These are phyloP conservation scores for Rhododendron henanense DNA, from an alignment of 148 eudicot genomes.

Conservation along the genomic window DNA sequence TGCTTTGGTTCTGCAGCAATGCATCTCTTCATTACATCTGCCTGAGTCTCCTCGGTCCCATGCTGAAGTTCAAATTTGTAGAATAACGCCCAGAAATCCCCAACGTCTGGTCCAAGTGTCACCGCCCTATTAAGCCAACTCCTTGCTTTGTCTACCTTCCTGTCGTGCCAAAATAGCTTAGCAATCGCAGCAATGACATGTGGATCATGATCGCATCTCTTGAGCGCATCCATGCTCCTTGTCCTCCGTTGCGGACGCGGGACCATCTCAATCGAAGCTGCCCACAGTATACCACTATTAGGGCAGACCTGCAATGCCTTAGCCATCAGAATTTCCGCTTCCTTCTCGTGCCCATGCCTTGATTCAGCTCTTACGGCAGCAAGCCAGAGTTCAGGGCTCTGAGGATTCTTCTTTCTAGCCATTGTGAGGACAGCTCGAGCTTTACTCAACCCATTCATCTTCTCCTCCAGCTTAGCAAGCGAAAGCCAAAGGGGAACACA, in stretches of 20 bases:
- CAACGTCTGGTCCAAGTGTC: constrained; percentile 79
- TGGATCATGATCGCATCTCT: constrained; percentile 72
- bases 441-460: constrained; percentile 74
- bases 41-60: constrained; percentile 76
- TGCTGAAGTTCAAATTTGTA: constrained; percentile 85
- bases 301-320: constrained; percentile 96
- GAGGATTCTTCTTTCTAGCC: constrained; percentile 86
- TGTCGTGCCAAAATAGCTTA: constrained; percentile 86
- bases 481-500: constrained; percentile 89
- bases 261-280: constrained; percentile 81
- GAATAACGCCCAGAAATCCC: constrained; percentile 89
- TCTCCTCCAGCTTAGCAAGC: constrained; percentile 81
- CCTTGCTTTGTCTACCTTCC: constrained; percentile 92
- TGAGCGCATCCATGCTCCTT: constrained; percentile 71
- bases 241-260: constrained; percentile 87
- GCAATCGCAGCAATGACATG: constrained; percentile 80
- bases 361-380: constrained; percentile 82
- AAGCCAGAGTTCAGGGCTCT: constrained; percentile 88
- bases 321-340: constrained; percentile 84
- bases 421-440: constrained; percentile 81
- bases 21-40: constrained; percentile 76
- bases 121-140: constrained; percentile 81
- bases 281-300: constrained; percentile 87
- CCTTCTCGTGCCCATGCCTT: constrained; percentile 81
- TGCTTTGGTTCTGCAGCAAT: constrained; percentile 88